Evolutionary conservation across 495 filamentous ascomycete genomes (phyloP).

Genomic region (Hyaloscypha hepaticicola): DNA sequence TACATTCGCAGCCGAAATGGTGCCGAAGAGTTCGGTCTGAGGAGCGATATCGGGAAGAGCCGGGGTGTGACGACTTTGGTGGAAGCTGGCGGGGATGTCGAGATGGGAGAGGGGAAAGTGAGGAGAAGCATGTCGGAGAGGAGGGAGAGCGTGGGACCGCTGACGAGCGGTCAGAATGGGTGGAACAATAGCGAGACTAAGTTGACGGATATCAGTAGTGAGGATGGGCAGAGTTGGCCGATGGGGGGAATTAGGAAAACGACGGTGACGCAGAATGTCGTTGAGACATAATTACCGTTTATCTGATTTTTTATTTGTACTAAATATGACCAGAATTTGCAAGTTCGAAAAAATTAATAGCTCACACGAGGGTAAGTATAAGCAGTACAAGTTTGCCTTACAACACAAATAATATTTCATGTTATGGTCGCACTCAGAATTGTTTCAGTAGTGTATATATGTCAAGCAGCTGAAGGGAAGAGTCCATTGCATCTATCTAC

Average conservation of each 20-base stretch:
- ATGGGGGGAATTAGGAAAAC: conserved; percentile 20
- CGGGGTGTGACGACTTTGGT: conserved; percentile 22
- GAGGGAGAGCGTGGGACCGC: not conserved
- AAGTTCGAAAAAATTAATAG: no score
- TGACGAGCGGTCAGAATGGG: not conserved
- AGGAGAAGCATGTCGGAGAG: not conserved
- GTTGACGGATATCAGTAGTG: conserved; percentile 19
- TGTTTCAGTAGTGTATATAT: no score
- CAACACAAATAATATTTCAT: no score
- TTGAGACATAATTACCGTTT: not conserved
- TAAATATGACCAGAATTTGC: no score
- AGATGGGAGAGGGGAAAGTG: conserved; percentile 8
- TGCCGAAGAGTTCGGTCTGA: conserved; percentile 19
- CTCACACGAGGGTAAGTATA: no score
- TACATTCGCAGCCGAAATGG: conserved; percentile 13
- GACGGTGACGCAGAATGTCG: conserved; percentile 20
- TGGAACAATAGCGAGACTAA: conserved; percentile 21
- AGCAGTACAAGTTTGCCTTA: no score
- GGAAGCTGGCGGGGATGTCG: conserved; percentile 2
- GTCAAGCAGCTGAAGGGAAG: no score
- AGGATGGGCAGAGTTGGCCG: conserved; percentile 19
- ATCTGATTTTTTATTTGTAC: no score
- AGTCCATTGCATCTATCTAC: no score
- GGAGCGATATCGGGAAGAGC: conserved; percentile 21
- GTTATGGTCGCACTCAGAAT: no score